Evolutionary conservation across 2,329 filamentous ascomycete species (phyloP).

Genomic region (Aureobasidium subglaciale): DNA sequence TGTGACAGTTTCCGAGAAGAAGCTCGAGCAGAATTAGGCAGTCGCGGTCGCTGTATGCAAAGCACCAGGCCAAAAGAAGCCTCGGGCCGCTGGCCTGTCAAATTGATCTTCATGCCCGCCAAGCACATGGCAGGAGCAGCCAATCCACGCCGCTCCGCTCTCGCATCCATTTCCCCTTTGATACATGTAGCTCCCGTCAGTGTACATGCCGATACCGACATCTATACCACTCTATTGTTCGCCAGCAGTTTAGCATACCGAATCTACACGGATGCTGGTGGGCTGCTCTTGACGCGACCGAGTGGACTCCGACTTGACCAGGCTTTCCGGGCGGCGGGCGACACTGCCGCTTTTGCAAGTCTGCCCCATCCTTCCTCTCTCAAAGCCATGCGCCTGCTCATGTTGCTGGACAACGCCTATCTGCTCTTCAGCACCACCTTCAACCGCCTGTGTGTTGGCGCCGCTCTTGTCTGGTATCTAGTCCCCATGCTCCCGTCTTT

Average conservation of each 20-base stretch:
- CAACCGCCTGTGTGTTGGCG: conserved; percentile 16
- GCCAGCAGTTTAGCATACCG: not conserved
- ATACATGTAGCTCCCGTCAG: not conserved
- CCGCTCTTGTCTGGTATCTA: conserved; percentile 16
- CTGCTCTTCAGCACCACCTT: conserved; percentile 16
- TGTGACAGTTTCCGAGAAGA: too few species aligned
- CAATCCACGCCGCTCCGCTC: not conserved
- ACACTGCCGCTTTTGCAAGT: not conserved
- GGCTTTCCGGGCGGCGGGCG: conserved; percentile 3
- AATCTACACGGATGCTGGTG: conserved; percentile 10
- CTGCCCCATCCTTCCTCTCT: not conserved
- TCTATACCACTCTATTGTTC: not conserved
- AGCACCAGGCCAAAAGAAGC: not conserved
- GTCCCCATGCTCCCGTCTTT: too few species aligned
- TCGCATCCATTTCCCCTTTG: not conserved
- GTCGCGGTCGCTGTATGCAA: too few species aligned
- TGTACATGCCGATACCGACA: not conserved
- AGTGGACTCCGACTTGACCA: not conserved
- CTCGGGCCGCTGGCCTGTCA: not conserved
- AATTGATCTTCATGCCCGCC: not conserved
- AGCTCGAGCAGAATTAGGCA: too few species aligned
- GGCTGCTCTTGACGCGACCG: not conserved
- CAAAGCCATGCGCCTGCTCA: conserved; percentile 11
- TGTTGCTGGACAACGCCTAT: conserved; percentile 16
- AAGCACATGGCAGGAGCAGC: not conserved